Evolutionary conservation across 768 basidiomycete species (phyloP).

Genomic region (Termitomyces sp.): DNA sequence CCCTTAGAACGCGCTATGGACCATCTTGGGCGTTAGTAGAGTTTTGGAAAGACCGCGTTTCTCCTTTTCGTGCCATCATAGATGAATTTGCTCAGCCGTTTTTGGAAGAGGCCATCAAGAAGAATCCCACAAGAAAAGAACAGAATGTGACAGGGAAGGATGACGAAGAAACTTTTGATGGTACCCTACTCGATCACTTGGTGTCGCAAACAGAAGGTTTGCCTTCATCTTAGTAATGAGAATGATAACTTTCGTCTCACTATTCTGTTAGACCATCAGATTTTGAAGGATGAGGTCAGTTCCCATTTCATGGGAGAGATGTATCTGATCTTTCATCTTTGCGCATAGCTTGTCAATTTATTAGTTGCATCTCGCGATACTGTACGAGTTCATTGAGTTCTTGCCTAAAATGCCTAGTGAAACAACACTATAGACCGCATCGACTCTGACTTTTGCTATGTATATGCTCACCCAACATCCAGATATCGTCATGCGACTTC

Average conservation of each 20-base stretch:
- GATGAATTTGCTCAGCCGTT: conserved; percentile 50
- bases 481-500: conserved; percentile 35
- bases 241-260: neutral
- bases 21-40: conserved; percentile 46
- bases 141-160: neutral
- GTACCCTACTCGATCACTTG: conserved; percentile 46
- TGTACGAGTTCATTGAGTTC: conserved; percentile 8
- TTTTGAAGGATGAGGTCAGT: conserved; percentile 18
- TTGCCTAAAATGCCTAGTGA: neutral
- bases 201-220: conserved; percentile 49
- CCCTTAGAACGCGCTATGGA: conserved; percentile 35
- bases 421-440: conserved; percentile 31
- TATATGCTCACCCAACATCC: conserved; percentile 55
- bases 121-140: conserved; percentile 21
- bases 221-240: neutral
- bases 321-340: neutral
- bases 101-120: conserved; percentile 38
- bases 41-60: conserved; percentile 43
- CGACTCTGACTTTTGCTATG: conserved; percentile 44
- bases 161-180: conserved; percentile 20
- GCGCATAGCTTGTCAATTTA: conserved; percentile 27
- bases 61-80: conserved; percentile 39
- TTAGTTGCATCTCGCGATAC: conserved; percentile 42
- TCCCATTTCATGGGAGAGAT: no score
- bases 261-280: conserved; percentile 9